phyloP scores from a whole-genome alignment of 177 flowering plant genomes.

The Vitis hybrid region DNA sequence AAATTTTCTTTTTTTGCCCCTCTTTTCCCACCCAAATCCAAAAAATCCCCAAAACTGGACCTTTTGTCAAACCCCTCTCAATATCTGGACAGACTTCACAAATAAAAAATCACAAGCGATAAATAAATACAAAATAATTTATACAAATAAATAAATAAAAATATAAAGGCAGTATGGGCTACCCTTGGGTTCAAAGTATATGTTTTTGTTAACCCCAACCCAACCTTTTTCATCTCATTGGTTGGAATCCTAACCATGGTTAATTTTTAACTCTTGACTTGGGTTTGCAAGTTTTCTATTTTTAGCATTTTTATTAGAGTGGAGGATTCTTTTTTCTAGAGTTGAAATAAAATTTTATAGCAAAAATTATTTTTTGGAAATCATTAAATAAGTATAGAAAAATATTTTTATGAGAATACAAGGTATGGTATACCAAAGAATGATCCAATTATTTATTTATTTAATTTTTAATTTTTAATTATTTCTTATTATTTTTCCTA shows the following conservation, averaged over 20 bases:
- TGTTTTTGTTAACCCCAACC: constrained; percentile 20
- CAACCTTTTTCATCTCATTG: constrained; percentile 6
- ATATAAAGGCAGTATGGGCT: constrained; percentile 9
- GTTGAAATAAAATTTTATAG: no score
- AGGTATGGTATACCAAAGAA: no score
- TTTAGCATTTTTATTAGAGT: no score
- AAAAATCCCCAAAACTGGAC: constrained; percentile 30
- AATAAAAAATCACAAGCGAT: not conserved
- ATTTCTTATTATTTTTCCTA: no score
- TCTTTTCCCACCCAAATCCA: constrained; percentile 25
- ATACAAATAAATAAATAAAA: not conserved
- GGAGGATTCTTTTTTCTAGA: not conserved
- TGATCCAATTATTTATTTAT: no score
- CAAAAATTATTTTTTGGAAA: no score
- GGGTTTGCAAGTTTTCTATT: no score
- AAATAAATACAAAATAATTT: no score
- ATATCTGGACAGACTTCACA: constrained; percentile 6
- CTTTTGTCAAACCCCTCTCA: constrained; percentile 23
- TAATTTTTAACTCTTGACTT: constrained; percentile 28
- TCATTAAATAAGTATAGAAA: no score
- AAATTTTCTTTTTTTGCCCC: constrained; percentile 11
- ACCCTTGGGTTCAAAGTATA: constrained; percentile 16
- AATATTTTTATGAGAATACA: no score
- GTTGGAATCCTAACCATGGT: constrained; percentile 33
- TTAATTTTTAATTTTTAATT: no score